phyloP scores from a whole-genome alignment of 768 basidiomycete genomes.

The Termitomyces titanicus region DNA sequence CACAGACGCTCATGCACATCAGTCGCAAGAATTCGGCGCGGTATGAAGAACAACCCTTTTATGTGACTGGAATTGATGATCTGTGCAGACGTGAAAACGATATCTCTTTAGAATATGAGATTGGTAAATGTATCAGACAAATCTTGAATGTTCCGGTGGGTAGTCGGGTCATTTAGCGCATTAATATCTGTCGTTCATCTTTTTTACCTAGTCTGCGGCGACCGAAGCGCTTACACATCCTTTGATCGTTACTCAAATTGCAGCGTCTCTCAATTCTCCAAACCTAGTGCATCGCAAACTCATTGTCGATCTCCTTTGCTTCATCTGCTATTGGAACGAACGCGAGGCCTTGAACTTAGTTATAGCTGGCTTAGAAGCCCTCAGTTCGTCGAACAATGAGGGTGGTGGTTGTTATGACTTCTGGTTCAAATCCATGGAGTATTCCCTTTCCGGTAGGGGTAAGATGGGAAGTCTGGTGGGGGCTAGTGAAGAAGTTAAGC shows the following conservation, averaged over 20 bases:
- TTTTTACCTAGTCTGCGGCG: slow-evolving; percentile 50
- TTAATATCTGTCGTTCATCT: slow-evolving; percentile 3
- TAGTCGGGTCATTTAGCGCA: background rate
- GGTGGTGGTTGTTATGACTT: slow-evolving; percentile 68
- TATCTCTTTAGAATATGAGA: slow-evolving; percentile 75
- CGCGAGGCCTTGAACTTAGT: slow-evolving; percentile 63
- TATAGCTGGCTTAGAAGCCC: slow-evolving; percentile 66
- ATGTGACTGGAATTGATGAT: background rate
- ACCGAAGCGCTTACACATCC: slow-evolving; percentile 72
- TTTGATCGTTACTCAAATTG: slow-evolving; percentile 73
- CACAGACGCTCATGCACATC: slow-evolving; percentile 71
- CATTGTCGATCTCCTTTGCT: slow-evolving; percentile 75
- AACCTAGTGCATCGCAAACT: slow-evolving; percentile 75
- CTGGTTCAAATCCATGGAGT: slow-evolving; percentile 86
- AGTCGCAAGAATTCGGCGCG: slow-evolving; percentile 65
- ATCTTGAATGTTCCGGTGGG: slow-evolving; percentile 67
- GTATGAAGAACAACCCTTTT: slow-evolving; percentile 31
- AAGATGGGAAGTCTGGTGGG: slow-evolving; percentile 96
- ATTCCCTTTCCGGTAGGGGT: slow-evolving; percentile 75
- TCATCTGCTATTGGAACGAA: slow-evolving; percentile 64
- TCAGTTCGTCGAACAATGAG: slow-evolving; percentile 66
- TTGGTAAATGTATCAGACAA: slow-evolving; percentile 81
- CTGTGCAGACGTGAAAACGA: slow-evolving; percentile 56
- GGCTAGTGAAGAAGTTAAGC: slow-evolving; percentile 86
- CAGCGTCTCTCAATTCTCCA: slow-evolving; percentile 79